Evolutionary conservation across 768 basidiomycete species (phyloP).

Genomic region (Hirschioporus abietinus): DNA sequence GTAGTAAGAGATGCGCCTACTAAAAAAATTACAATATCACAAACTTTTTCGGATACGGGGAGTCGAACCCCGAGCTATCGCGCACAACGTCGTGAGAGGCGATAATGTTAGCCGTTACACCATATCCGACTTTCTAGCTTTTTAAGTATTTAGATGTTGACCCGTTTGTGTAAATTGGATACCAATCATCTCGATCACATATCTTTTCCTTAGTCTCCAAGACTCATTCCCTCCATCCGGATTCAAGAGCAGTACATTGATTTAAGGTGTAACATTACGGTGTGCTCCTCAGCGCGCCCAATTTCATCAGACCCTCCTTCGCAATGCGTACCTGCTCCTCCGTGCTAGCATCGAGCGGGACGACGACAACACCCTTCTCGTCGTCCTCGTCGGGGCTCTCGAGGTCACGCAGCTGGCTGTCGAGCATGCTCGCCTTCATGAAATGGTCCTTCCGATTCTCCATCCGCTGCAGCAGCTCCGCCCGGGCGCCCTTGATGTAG

Average conservation of each 20-base stretch:
- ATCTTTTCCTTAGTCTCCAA: no score
- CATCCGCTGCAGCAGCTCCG: constrained; percentile 61
- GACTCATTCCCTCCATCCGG: no score
- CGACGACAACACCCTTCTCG: constrained; percentile 63
- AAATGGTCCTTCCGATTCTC: constrained; percentile 63
- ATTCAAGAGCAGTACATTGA: no score
- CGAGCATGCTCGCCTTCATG: constrained; percentile 80
- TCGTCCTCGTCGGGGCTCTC: constrained; percentile 54
- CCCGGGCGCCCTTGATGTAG: constrained; percentile 59
- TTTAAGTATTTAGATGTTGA: no score
- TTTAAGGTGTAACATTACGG: no score
- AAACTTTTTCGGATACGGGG: constrained; percentile 3
- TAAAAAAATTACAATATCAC: no score
- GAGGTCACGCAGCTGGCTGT: constrained; percentile 67
- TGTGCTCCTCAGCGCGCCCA: constrained; percentile 8
- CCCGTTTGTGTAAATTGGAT: no score
- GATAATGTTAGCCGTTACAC: constrained; percentile 67
- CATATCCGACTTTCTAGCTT: no score
- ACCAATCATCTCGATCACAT: no score
- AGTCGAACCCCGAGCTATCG: constrained; percentile 4
- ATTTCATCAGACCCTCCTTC: constrained; percentile 32
- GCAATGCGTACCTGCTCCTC: constrained; percentile 51
- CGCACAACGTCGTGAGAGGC: constrained; percentile 38
- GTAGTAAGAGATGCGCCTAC: no score
- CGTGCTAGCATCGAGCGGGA: constrained; percentile 48